Conservation (phyloP, 1,139 yeast genomes). For the Magnusiomyces suaveolens region DNA sequence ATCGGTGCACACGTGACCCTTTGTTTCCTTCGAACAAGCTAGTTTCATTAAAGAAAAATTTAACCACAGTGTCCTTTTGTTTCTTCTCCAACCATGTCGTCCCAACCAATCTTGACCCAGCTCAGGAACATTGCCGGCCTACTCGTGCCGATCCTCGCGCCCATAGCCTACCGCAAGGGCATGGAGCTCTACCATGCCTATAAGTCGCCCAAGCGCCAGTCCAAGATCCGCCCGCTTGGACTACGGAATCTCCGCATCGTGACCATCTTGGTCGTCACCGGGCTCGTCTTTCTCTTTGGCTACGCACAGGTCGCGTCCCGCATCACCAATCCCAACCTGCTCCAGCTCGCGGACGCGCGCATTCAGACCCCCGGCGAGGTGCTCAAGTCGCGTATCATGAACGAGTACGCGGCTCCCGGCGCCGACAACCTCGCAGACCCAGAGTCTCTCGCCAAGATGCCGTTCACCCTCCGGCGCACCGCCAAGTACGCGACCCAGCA, state of each 20-base stretch:
- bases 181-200: not conserved
- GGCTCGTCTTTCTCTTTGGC: not conserved
- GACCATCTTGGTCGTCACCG: not conserved
- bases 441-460: not conserved
- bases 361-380: slow-evolving; percentile 22
- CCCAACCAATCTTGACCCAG: too few species aligned
- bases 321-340: not conserved
- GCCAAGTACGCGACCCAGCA: not conserved
- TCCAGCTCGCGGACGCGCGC: slow-evolving; percentile 17
- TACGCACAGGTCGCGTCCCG: not conserved
- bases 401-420: slow-evolving; percentile 10
- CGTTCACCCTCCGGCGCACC: not conserved
- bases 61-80: too few species aligned
- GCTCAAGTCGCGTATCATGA: slow-evolving; percentile 17
- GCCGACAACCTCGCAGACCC: slow-evolving; percentile 3
- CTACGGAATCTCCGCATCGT: not conserved
- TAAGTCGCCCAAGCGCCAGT: not conserved
- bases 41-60: too few species aligned
- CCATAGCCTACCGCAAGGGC: not conserved
- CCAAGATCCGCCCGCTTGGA: not conserved
- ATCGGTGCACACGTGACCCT: too few species aligned
- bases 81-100: too few species aligned
- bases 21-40: too few species aligned
- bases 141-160: slow-evolving; percentile 1
- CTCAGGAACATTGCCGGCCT: not conserved